Conservation (phyloP, 208 protist species). For the Lotmaria passim region DNA sequence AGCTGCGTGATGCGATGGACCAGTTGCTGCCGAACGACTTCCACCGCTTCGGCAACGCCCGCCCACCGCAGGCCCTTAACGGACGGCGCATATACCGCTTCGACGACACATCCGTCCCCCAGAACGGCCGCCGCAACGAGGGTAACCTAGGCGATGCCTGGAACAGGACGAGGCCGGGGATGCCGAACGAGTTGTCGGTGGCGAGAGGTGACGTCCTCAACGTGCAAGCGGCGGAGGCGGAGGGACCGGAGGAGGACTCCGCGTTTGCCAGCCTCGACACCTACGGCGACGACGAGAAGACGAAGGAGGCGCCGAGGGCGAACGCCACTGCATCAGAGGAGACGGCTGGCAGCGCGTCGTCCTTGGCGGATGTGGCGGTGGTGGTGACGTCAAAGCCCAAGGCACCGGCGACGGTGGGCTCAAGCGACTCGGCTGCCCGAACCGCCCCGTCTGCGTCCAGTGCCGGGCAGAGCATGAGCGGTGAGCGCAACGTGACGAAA, state of each 20-base stretch:
- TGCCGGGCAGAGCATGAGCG: too few relatives aligned
- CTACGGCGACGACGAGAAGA: conserved; percentile 8
- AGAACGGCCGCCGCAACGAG: conserved; percentile 1
- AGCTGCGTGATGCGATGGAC: conserved; percentile 55
- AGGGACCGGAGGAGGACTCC: background rate
- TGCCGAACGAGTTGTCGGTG: background rate
- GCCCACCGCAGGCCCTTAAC: conserved; percentile 69
- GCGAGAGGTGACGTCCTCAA: background rate
- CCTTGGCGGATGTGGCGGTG: background rate
- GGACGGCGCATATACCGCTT: conserved; percentile 70
- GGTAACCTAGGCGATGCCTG: conserved; percentile 30
- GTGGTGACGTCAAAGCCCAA: background rate
- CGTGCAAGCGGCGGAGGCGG: background rate
- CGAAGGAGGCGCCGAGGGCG: background rate
- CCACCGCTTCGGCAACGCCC: conserved; percentile 55
- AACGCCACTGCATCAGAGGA: background rate
- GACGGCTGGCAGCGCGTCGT: background rate
- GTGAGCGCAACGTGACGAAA: too few relatives aligned
- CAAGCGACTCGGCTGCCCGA: too few relatives aligned
- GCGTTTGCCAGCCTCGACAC: background rate
- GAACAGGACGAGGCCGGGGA: conserved; percentile 7
- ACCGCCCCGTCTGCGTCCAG: too few relatives aligned
- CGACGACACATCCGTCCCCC: conserved; percentile 37
- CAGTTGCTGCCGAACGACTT: conserved; percentile 55
- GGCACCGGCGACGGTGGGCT: background rate